Percentiles rank a stretch among this genome's conserved stretches.
phyloP scores from a whole-genome alignment of 805 yeast genomes.

The Metschnikowia dekortorum region DNA sequence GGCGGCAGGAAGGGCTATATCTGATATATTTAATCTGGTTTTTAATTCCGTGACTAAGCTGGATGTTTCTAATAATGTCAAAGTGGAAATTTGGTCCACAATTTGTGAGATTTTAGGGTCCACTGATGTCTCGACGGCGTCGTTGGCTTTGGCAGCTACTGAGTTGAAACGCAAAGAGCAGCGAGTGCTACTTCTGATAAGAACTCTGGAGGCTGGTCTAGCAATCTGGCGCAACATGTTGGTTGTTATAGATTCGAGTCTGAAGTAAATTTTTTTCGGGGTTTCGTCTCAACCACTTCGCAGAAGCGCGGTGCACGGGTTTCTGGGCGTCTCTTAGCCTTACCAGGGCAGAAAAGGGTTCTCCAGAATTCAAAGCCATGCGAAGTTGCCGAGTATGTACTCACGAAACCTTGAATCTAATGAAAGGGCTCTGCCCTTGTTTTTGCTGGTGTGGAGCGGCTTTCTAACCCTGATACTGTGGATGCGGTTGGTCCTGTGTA shows the following conservation, averaged over 20 bases:
- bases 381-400: too few species aligned
- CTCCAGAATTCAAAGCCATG: too few species aligned
- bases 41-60: slow-evolving; percentile 74
- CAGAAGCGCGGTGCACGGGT: slow-evolving; percentile 4
- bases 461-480: background rate
- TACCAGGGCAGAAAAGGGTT: background rate
- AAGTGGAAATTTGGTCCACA: slow-evolving; percentile 85
- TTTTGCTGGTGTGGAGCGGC: background rate
- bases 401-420: too few species aligned
- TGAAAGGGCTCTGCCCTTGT: background rate
- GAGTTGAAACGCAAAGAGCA: slow-evolving; percentile 45
- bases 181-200: slow-evolving; percentile 23
- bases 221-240: slow-evolving; percentile 33
- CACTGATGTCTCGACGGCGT: slow-evolving; percentile 45
- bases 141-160: slow-evolving; percentile 33
- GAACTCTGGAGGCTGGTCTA: slow-evolving; percentile 35
- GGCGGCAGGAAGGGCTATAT: slow-evolving; percentile 71
- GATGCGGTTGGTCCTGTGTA: slow-evolving; percentile 3
- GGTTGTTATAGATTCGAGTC: slow-evolving; percentile 9
- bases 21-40: slow-evolving; percentile 85
- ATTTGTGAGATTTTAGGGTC: slow-evolving; percentile 85
- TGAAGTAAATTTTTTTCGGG: slow-evolving; percentile 9
- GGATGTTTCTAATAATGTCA: slow-evolving; percentile 94
- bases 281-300: slow-evolving; percentile 5
- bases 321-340: background rate